A percentile compares a stretch with the other conserved stretches of the same genome.
Conservation (phyloP, 1,284 basidiomycete species). For the Tilletia walkeri region DNA sequence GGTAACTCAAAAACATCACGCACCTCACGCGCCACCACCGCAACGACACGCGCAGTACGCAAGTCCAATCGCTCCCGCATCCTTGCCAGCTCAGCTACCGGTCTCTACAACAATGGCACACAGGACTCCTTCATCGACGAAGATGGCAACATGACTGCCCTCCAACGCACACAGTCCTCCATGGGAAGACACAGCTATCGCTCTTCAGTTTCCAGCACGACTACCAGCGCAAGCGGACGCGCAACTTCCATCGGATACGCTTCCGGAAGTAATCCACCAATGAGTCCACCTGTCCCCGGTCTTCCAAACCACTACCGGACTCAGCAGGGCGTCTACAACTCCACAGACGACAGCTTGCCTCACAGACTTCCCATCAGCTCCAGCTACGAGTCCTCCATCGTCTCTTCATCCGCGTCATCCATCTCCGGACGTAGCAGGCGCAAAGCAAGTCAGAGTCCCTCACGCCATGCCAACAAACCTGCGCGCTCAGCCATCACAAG, state of each 20-base stretch:
- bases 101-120: background rate
- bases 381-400: background rate
- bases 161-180: conserved; percentile 11
- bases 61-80: conserved; percentile 11
- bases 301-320: conserved; percentile 1
- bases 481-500: background rate
- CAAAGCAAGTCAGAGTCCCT: background rate
- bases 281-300: conserved; percentile 9
- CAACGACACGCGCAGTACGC: background rate
- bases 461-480: background rate
- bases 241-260: conserved; percentile 1
- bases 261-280: background rate
- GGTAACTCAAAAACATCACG: background rate
- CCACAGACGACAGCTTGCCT: background rate
- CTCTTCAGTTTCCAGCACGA: background rate
- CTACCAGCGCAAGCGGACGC: background rate
- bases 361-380: background rate
- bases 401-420: conserved; percentile 1
- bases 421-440: conserved; percentile 2
- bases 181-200: background rate
- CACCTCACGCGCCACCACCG: background rate
- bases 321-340: background rate
- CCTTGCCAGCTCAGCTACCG: background rate
- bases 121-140: background rate
- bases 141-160: background rate